Evolutionary conservation across 2,329 filamentous ascomycete species (phyloP).

Genomic region (Didymella glomerata): DNA sequence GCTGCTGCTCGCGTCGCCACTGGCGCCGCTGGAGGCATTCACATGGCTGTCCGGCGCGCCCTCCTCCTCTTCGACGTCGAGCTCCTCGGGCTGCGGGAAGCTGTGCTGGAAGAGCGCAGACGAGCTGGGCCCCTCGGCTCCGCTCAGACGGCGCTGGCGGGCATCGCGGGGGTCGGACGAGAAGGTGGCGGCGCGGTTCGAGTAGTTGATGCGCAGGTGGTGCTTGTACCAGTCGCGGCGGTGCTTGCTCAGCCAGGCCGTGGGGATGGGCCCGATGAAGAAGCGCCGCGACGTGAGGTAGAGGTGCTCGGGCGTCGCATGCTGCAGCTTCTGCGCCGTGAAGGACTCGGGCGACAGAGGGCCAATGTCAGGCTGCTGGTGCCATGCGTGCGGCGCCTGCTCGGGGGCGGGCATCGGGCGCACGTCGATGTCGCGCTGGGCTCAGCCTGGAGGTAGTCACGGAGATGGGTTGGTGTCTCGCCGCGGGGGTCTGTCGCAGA

Average conservation of each 20-base stretch:
- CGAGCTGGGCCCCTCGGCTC: slow-evolving; percentile 52
- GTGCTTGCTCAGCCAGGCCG: slow-evolving; percentile 70
- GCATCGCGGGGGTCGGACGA: slow-evolving; percentile 57
- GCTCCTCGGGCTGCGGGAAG: slow-evolving; percentile 54
- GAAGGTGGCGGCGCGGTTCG: slow-evolving; percentile 60
- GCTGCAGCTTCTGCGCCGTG: slow-evolving; percentile 65
- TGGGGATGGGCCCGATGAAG: slow-evolving; percentile 72
- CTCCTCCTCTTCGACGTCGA: slow-evolving; percentile 42
- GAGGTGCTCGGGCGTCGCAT: slow-evolving; percentile 68
- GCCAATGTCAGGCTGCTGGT: slow-evolving; percentile 42
- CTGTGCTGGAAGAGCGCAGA: slow-evolving; percentile 51
- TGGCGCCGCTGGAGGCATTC: neutral
- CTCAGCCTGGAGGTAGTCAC: no score
- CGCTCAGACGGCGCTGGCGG: slow-evolving; percentile 54
- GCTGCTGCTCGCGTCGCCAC: slow-evolving; percentile 26
- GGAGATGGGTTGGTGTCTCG: slow-evolving; percentile 17
- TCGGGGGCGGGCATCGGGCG: slow-evolving; percentile 41
- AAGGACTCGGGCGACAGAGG: slow-evolving; percentile 60
- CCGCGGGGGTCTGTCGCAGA: slow-evolving; percentile 21
- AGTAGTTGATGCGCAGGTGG: slow-evolving; percentile 57
- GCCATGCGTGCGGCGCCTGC: slow-evolving; percentile 44
- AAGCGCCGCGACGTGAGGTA: slow-evolving; percentile 68
- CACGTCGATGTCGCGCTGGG: slow-evolving; percentile 14
- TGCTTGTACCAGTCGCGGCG: slow-evolving; percentile 69
- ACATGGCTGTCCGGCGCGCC: slow-evolving; percentile 14